Evolutionary conservation across 75 land plant species (phyloP), one percentile per base, ranked within the genome.

Genomic region (Pinus taeda): DNA sequence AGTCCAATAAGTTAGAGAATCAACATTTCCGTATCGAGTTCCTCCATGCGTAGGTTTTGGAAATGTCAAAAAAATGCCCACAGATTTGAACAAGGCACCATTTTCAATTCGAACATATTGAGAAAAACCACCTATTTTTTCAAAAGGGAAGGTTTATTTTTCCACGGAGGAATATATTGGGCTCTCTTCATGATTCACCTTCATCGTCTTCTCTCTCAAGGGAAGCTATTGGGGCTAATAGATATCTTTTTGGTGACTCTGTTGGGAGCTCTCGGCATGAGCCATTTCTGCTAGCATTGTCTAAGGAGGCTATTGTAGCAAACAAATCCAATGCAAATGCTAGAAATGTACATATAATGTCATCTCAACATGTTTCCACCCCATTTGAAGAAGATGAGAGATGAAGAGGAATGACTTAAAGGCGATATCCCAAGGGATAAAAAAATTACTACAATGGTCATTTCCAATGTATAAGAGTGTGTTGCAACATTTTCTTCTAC

Each of bases 341-440:
- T n/a, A n/a, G 71, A 69, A 17, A 21, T 39, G 71, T 69, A 39
- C 71, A 69, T n/a, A 69, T 49, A 69, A 18, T 21, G 11, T 39
- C 71, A 39, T 39, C 71, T 15, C 82, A 77, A 24, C 81, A 85
- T 22, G 79, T 77, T 6, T 45, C 79, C 39, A 49, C 72, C 22
- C 74, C 75, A 62, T 13, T 85, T 17, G 85, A 83, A 70, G 87
- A 79, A 73, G 81, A 85, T 79, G 61, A 76, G 60, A n/a, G 79
- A 85, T 60, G 82, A 86, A 69, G 88, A 83, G 0, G 85, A 85
- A 56, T 85, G 84, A 84, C 84, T 79, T 67, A 62, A 57, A 20
- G 83, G 80, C 0, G 58, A 73, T 53, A 15, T 53, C 11, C 33
- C 58, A 53, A 73, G 74, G 20, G 58, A 56, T 3, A 73, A 22